Base-by-base conservation (phyloP, 352 stramenopile genomes). In the Globisporangium lucens region DNA sequence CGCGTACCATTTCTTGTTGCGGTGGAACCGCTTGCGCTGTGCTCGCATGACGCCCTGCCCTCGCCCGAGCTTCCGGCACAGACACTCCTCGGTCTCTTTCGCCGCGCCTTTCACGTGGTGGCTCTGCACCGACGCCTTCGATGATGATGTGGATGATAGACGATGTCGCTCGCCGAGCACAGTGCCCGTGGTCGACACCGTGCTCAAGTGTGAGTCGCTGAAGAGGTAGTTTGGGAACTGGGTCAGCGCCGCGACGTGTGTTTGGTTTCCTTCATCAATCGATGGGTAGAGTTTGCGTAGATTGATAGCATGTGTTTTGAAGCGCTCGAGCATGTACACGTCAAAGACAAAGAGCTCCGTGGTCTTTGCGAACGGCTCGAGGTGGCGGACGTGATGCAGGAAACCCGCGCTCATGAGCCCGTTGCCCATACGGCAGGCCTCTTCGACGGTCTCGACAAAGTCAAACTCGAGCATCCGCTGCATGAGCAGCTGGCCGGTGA, bases 321-420 rank as follows among this genome's bases (percentile, higher is more conserved):
- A 68, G 27, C 77, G 47, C 20, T 74, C 72, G 41, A 87, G 29
- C 43, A 75, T 59, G 36, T 65, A 49, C 8, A 76, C 67, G 60
- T 90, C 82, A 38, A 90, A 84, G 66, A 82, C 87, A 43, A 83
- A 65, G 52, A 80, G 61, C 66, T 86, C 75, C 9, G 71, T 67
- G 13, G 79, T 73, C 62, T 83, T 87, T 3, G 75, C 68, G 57
- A 90, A 91, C 22, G 72, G 70, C 29, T 75, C 62, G 3, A 77
- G 60, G 69, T 90, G 82, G 3, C 73, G 70, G 6, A 61, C 59
- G 57, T 93, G 85, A 35, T 93, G 85, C 22, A 93, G 58, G n/a
- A 89, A 77, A 9, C 83, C 82, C 10, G 79, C 70, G 63, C 81
- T 87, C 80, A 91, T 85, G 24, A 93, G 68, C 0, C 75, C 82